Base-by-base conservation (phyloP, 352 stramenopile species). In the Blastocystis sp. region DNA sequence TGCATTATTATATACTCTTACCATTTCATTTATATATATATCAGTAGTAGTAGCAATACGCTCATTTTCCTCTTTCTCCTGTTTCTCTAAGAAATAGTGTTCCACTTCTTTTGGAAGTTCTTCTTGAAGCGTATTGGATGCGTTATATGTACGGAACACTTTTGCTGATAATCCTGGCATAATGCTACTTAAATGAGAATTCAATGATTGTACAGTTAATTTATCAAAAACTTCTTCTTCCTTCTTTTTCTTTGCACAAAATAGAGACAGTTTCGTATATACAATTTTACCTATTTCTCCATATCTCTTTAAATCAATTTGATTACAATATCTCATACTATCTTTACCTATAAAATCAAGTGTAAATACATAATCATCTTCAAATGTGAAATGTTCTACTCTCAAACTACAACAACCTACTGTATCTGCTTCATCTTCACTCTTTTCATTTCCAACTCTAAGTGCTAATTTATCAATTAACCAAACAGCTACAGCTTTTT, bases 91-190 rank as follows among this genome's bases (percentile, higher is more conserved):
- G 19, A 83, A 56, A 1, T 67, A 62, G 0, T 66, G 58, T 35
- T 76, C 77, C 33, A n/a, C n/a, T n/a, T n/a, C n/a, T n/a, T n/a
- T n/a, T n/a, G n/a, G n/a, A n/a, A 99, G 73, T 73, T 98, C 82
- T 67, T 94, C 83, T 69, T 99, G 84, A 25, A 99, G 75, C 31
- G 91, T 98, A 37, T 95, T 82, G 0, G 86, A 95, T 2, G 92
- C 92, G 75, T 99, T 99, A 77, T 94, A 98, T 25, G 92, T 99
- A 91, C 92, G 86, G 72, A 99, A 99, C 0, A 99, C 92, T 73
- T 99, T 99, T 41, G 91, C 92, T 27, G 84, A 93, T 2, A 99
- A 75, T 0, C 92, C 92, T 16, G 90, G 84, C 91, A 99, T 98
- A 42, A 96, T 82, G 27, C 77, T 88, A 58, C 88, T 93, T 49